Conservation (phyloP, 2,329 filamentous ascomycete species). For the Aureobasidium melanogenum region DNA sequence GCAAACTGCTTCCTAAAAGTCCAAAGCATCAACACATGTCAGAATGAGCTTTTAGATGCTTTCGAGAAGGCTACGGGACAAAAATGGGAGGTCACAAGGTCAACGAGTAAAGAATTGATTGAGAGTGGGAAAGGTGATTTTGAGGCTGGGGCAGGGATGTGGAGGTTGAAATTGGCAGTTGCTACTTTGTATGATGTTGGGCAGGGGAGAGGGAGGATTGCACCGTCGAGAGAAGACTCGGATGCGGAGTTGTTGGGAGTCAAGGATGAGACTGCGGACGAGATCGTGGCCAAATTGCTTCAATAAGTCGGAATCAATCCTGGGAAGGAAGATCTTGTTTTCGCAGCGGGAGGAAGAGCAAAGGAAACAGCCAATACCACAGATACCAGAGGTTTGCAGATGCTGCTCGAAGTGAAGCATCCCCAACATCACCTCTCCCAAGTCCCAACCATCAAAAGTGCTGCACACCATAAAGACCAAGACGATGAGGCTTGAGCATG, state of each 20-base stretch:
- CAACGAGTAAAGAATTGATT: slow-evolving; percentile 9
- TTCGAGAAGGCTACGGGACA: slow-evolving; percentile 13
- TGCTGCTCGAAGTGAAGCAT: too few relatives aligned
- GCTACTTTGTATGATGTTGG: slow-evolving; percentile 15
- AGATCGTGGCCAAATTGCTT: slow-evolving; percentile 12
- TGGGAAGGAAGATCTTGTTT: too few relatives aligned
- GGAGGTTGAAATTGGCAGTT: slow-evolving; percentile 14
- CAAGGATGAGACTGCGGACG: slow-evolving; percentile 9
- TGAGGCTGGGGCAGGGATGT: not conserved
- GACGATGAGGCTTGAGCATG: not conserved
- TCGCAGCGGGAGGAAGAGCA: too few relatives aligned
- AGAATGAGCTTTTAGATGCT: slow-evolving; percentile 44
- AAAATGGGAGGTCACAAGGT: slow-evolving; percentile 10
- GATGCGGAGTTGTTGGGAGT: slow-evolving; percentile 16
- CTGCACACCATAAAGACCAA: not conserved
- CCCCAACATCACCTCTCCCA: too few relatives aligned
- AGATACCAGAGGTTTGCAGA: too few relatives aligned
- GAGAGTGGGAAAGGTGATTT: slow-evolving; percentile 1
- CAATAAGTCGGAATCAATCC: not conserved
- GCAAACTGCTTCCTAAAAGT: slow-evolving; percentile 50
- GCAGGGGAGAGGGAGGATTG: slow-evolving; percentile 11
- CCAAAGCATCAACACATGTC: slow-evolving; percentile 44
- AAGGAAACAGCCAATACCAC: too few relatives aligned
- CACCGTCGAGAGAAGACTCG: slow-evolving; percentile 10
- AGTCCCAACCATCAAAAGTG: not conserved